These are phyloP conservation scores for Camelina neglecta DNA, from an alignment of 345 rosid species.

Conservation along the genomic window DNA sequence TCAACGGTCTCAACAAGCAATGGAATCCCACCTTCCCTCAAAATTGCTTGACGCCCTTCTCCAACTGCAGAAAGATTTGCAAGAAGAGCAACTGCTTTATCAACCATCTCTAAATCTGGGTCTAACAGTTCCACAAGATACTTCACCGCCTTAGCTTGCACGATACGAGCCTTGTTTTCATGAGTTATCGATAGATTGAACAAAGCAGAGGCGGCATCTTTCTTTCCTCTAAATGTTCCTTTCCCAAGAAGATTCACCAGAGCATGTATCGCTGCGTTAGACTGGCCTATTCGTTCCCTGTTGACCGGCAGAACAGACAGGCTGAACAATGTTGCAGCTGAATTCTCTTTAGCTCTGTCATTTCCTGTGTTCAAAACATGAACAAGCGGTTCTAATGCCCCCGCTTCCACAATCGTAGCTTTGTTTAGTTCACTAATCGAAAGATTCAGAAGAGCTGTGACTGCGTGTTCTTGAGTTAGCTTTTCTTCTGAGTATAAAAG, in stretches of 20 bases:
- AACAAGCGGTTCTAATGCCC: slow-evolving; percentile 78
- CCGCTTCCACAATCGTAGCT: slow-evolving; percentile 71
- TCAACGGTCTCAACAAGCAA: slow-evolving; percentile 78
- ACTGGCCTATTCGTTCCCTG: slow-evolving; percentile 81
- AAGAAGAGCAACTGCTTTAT: slow-evolving; percentile 92
- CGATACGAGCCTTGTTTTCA: slow-evolving; percentile 90
- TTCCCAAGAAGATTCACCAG: slow-evolving; percentile 78
- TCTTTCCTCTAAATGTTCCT: slow-evolving; percentile 88
- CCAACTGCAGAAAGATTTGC: slow-evolving; percentile 77
- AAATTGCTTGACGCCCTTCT: slow-evolving; percentile 81
- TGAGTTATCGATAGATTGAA: slow-evolving; percentile 88
- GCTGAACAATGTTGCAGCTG: slow-evolving; percentile 88
- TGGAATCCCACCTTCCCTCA: slow-evolving; percentile 77
- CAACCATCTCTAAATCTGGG: slow-evolving; percentile 76
- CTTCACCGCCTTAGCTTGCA: slow-evolving; percentile 93
- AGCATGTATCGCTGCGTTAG: slow-evolving; percentile 73
- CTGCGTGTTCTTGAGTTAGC: slow-evolving; percentile 87
- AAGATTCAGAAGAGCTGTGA: slow-evolving; percentile 83
- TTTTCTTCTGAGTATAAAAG: slow-evolving; percentile 69
- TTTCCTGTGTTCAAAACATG: slow-evolving; percentile 77
- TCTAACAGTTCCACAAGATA: slow-evolving; percentile 78
- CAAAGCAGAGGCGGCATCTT: slow-evolving; percentile 93
- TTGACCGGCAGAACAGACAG: slow-evolving; percentile 76
- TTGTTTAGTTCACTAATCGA: slow-evolving; percentile 82
- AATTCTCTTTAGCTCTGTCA: slow-evolving; percentile 84